Conservation (phyloP, 768 basidiomycete species). For the Tulasnella sp. region DNA sequence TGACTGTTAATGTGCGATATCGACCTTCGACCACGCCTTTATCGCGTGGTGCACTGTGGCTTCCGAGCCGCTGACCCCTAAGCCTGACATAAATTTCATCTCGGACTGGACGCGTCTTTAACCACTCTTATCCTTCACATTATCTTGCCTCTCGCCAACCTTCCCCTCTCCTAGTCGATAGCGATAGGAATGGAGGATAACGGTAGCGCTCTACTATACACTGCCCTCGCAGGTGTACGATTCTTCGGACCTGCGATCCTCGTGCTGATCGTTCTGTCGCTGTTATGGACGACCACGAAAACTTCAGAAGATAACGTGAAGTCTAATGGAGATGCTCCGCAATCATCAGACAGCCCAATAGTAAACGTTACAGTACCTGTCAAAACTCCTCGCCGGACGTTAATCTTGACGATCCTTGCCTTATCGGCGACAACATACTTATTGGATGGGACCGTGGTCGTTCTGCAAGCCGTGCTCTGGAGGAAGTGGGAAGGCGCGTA, state of each 20-base stretch:
- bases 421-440: constrained; percentile 64
- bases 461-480: constrained; percentile 51
- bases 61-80: constrained; percentile 3
- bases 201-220: not conserved
- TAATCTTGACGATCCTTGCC: constrained; percentile 63
- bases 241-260: constrained; percentile 60
- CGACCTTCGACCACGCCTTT: not conserved
- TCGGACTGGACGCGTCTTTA: not conserved
- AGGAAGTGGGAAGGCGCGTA: constrained; percentile 45
- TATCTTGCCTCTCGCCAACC: not conserved
- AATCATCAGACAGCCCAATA: constrained; percentile 33
- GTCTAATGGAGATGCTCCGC: constrained; percentile 31
- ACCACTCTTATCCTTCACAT: not conserved
- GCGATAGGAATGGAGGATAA: constrained; percentile 1
- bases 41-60: constrained; percentile 9
- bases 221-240: constrained; percentile 46
- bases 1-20: no score
- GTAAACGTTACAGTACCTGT: constrained; percentile 27
- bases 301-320: not conserved
- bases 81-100: constrained; percentile 5
- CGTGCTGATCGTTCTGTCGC: constrained; percentile 49
- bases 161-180: constrained; percentile 1
- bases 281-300: constrained; percentile 32
- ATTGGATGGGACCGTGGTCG: constrained; percentile 64
- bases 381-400: constrained; percentile 57